Base-by-base conservation (phyloP, 352 stramenopile species). In the Sclerospora graminicola region DNA sequence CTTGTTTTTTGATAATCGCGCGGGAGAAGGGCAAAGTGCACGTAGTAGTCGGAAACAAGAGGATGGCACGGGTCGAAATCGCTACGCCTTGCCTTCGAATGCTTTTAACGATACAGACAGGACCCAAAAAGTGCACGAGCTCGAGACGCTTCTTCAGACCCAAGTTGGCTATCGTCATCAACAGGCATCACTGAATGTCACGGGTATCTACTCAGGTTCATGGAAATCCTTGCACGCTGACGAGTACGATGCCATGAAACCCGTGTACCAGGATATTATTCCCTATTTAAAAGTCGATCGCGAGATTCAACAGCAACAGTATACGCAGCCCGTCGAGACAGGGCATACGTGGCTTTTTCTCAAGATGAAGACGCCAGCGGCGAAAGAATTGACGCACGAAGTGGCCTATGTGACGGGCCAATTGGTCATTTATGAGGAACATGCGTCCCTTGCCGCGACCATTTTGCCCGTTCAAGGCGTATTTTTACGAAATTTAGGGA, bases 391-490 rank as follows among this genome's bases (percentile, higher is more conserved):
- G 20, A 68, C 45, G 11, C 61, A 64, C 8, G 79, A 90, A 29
- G 70, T 88, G 30, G 64, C 75, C 10, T 90, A 90, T 47, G 73
- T 88, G 1, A 85, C 74, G 14, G 79, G 79, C 0, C 79, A 90
- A 49, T 58, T 88, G 41, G 77, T 90, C 14, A 84, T 90, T 30
- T 87, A 90, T 52, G 79, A 90, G 34, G 68, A 90, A 36, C 67
- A 86, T 51, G 68, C 77, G 14, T 86, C 75, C 8, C 59, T 90
- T 4, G 75, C 79, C 0, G 77, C 75, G 0, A 90, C 79, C 9
- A 90, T 90, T 45, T 35, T 93, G 8, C 75, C 78, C 0, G 73
- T 93, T n/a, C 73, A 88, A 29, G 81, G 81, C 15, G 73, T 93
- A 16, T 93, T 90, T 45, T 49, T 93, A 9, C 54, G 79, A 0